Evolutionary conservation across 768 basidiomycete species (phyloP).

Genomic region (Baorangia bicolor): DNA sequence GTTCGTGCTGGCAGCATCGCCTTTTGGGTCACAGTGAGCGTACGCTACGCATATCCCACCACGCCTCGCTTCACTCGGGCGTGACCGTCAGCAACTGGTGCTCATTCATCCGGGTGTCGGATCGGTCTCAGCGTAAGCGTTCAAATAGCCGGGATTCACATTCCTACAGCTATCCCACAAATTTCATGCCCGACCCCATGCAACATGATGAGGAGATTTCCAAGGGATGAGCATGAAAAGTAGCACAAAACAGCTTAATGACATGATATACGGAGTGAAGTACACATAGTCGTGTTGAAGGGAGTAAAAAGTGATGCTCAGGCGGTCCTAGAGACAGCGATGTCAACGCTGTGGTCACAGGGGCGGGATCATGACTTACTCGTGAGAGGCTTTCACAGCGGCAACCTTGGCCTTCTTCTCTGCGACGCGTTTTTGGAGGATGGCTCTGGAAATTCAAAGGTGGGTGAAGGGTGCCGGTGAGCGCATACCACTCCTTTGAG

Average conservation of each 20-base stretch:
- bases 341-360: background rate
- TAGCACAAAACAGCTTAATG: slow-evolving; percentile 23
- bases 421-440: slow-evolving; percentile 85
- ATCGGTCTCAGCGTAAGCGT: background rate
- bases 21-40: too few species aligned
- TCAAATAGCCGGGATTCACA: background rate
- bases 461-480: background rate
- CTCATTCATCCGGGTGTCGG: too few species aligned
- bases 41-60: too few species aligned
- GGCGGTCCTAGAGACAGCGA: slow-evolving; percentile 16
- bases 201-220: background rate
- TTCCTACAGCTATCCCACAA: background rate
- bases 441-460: slow-evolving; percentile 39
- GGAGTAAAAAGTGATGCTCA: slow-evolving; percentile 4
- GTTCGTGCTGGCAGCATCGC: too few species aligned
- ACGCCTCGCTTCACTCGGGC: too few species aligned
- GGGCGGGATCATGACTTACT: slow-evolving; percentile 36
- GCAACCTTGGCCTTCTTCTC: slow-evolving; percentile 93
- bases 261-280: slow-evolving; percentile 21
- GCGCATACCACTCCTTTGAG: background rate
- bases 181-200: background rate
- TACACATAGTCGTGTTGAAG: slow-evolving; percentile 16
- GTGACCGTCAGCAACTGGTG: too few species aligned
- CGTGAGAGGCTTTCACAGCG: slow-evolving; percentile 83
- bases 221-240: slow-evolving; percentile 12